These are phyloP conservation scores for Penicillium sp. DNA, from an alignment of 2,329 filamentous ascomycete species.

Conservation along the genomic window DNA sequence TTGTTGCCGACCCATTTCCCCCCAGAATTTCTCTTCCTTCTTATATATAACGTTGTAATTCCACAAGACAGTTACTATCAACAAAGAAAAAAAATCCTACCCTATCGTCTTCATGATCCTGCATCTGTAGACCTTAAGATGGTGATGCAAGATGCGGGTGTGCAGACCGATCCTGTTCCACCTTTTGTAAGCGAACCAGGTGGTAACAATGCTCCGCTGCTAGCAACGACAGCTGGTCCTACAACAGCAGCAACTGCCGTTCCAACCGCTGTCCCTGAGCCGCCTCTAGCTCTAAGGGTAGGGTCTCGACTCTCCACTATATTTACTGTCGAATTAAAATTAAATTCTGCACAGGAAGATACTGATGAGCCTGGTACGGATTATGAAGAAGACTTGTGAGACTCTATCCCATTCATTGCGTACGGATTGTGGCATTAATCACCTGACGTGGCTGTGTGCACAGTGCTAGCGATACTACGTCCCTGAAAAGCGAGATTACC, in stretches of 20 bases:
- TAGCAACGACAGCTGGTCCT: not conserved
- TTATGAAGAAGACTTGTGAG: constrained; percentile 10
- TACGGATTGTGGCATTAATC: not conserved
- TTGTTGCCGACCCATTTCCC: too few relatives aligned
- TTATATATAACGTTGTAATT: too few relatives aligned
- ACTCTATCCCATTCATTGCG: not conserved
- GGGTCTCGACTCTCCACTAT: not conserved
- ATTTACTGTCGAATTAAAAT: not conserved
- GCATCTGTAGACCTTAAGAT: not conserved
- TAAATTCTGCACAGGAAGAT: not conserved
- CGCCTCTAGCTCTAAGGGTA: not conserved
- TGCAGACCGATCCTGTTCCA: not conserved
- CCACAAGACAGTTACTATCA: too few relatives aligned
- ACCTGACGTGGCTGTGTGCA: not conserved
- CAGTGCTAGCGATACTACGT: constrained; percentile 17
- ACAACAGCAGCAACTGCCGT: not conserved
- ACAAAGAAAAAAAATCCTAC: too few relatives aligned
- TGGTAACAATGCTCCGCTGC: not conserved
- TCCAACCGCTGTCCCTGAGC: not conserved
- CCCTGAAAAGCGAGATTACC: constrained; percentile 17
- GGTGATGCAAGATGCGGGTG: constrained; percentile 4
- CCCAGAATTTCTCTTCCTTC: too few relatives aligned
- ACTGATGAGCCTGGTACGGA: not conserved
- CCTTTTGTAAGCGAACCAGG: not conserved
- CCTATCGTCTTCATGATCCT: too few relatives aligned